Percentiles rank a stretch among this genome's conserved stretches.
These are phyloP conservation scores for Elsinoe necatrix DNA, from an alignment of 2,329 filamentous ascomycete genomes.

Conservation along the genomic window DNA sequence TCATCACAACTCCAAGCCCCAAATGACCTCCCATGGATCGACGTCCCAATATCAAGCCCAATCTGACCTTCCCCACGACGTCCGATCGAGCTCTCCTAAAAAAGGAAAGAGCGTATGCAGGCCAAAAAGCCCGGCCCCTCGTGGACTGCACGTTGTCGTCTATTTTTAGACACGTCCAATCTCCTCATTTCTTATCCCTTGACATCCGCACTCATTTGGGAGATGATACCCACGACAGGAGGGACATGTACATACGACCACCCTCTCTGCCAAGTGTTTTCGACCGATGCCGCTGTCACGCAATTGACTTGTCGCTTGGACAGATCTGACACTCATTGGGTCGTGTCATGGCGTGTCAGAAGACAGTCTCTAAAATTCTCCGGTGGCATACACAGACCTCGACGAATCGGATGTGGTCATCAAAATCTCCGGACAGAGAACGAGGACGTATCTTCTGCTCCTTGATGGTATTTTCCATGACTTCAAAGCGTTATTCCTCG, in stretches of 20 bases:
- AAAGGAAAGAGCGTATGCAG: constrained; percentile 12
- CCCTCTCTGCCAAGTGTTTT: too few relatives aligned
- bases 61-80: constrained; percentile 9
- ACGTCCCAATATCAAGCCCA: constrained; percentile 5
- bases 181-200: constrained; percentile 12
- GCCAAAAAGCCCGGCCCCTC: constrained; percentile 6
- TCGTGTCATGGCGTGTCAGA: too few relatives aligned
- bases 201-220: constrained; percentile 2
- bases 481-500: background rate
- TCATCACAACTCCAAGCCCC: background rate
- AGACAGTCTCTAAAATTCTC: background rate
- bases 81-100: background rate
- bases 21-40: background rate
- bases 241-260: too few relatives aligned
- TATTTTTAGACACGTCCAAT: constrained; percentile 11
- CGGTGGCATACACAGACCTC: background rate
- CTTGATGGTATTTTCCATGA: background rate
- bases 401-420: too few relatives aligned
- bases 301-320: background rate
- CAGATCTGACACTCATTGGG: too few relatives aligned
- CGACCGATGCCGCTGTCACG: background rate
- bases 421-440: too few relatives aligned
- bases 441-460: background rate
- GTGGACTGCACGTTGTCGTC: background rate
- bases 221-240: too few relatives aligned